Conservation (phyloP, 441 rosid genomes). For the Erodium texanum region DNA sequence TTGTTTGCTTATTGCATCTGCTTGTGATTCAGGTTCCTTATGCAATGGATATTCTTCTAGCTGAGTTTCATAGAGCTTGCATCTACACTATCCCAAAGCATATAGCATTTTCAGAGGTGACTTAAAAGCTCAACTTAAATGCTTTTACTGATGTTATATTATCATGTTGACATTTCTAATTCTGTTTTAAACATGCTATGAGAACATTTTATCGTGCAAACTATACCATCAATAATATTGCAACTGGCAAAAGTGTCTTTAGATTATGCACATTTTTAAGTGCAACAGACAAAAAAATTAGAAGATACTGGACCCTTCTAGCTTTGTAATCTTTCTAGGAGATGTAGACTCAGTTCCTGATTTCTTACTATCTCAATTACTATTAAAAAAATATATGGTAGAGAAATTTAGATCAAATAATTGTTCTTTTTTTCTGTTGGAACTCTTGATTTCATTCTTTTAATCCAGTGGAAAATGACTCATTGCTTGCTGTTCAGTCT, state of each 20-base stretch:
- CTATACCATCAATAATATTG: background rate
- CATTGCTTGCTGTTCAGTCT: slow-evolving; percentile 33
- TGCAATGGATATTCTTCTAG: slow-evolving; percentile 69
- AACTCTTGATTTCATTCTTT: background rate
- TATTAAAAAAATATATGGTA: background rate
- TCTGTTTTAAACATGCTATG: background rate
- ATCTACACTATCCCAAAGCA: slow-evolving; percentile 80
- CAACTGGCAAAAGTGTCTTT: background rate
- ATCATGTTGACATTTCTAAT: background rate
- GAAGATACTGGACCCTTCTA: too few species aligned
- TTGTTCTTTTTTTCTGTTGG: background rate
- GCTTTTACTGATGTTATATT: background rate
- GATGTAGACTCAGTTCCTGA: too few species aligned
- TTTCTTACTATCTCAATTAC: too few species aligned
- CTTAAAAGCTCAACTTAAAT: background rate
- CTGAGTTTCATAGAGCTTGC: slow-evolving; percentile 75
- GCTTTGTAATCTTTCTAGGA: background rate
- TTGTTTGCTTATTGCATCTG: background rate
- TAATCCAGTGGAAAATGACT: too few species aligned
- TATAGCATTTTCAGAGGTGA: slow-evolving; percentile 49
- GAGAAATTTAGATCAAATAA: background rate
- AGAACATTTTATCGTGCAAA: background rate
- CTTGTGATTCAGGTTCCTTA: slow-evolving; percentile 55
- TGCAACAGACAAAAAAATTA: background rate
- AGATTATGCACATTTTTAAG: background rate